Base-by-base conservation (phyloP, 1,139 yeast genomes). In the Magnusiomyces starmeri region DNA sequence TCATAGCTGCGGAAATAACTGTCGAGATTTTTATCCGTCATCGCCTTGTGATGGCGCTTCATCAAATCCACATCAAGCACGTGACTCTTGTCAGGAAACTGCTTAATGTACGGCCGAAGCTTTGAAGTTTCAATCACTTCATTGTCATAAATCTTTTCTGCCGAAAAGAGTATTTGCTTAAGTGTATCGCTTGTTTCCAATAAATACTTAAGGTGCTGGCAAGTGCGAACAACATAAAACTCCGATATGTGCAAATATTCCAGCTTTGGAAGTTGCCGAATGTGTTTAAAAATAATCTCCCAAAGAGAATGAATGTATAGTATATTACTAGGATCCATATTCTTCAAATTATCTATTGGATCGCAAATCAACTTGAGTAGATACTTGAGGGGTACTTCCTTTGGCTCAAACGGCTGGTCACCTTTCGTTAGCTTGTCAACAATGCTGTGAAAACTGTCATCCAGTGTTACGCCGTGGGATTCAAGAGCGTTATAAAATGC, bases 181-280 rank as follows among this genome's bases (percentile, higher is more conserved):
- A 42, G 35, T n/a, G 25, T 42, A 16, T 42, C 3, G 35, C 18
- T 26, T 12, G 34, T 16, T 22, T 42, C 14, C 8, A 42, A 27
- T 10, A 42, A 4, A 26, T 22, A 26, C 29, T 25, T 42, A 20
- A 42, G 26, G 22, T 42, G 25, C 4, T 26, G 6, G 26, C 34
- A n/a, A 12, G 25, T 24, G 16, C 27, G 25, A 4, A 42, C 27
- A 6, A 26, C 34, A 14, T 42, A 42, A 35, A 26, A 42, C 14
- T 42, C 45, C 6, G 45, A 42, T 16, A 42, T 35, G 9, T 34
- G 18, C n/a, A 42, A 14, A 18, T 42, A 42, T 22, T 42, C 45
- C 10, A 42, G 20, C 16, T 22, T 14, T n/a, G 45, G 45, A 18
- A 42, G 22, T 7, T 16, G 12, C 7, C 7, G 20, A 16, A 42